These are phyloP conservation scores for Vachellia collinsii DNA, from an alignment of 306 rosid species.

Conservation along the genomic window DNA sequence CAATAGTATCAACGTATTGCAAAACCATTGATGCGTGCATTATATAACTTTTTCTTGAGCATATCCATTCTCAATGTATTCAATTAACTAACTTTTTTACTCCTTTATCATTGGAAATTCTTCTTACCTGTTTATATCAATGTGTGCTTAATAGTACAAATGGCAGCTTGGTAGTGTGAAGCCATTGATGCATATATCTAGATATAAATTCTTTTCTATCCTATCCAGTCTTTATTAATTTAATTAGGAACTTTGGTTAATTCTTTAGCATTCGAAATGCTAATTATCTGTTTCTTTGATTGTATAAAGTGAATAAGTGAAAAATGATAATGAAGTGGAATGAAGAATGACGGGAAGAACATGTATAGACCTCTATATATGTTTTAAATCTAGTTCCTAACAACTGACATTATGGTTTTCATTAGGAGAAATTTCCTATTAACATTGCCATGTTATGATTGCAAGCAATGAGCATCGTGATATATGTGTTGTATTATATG, in stretches of 20 bases:
- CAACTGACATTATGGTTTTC: not conserved
- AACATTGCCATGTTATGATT: not conserved
- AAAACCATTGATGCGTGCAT: not conserved
- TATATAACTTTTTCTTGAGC: not conserved
- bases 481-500: not conserved
- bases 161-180: not conserved
- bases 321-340: not conserved
- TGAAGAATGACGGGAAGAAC: not conserved
- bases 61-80: not conserved
- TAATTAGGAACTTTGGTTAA: not conserved
- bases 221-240: not conserved
- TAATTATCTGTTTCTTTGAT: not conserved
- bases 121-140: not conserved
- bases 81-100: not conserved
- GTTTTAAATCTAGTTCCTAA: not conserved
- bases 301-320: not conserved
- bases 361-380: not conserved
- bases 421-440: constrained; percentile 5
- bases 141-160: not conserved
- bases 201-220: not conserved
- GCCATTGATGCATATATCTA: not conserved
- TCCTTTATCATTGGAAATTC: not conserved
- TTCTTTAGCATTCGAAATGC: not conserved
- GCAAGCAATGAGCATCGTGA: not conserved
- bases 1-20: not conserved